Conservation (phyloP, 2,329 filamentous ascomycete species). For the Sclerotiophoma versabilis region DNA sequence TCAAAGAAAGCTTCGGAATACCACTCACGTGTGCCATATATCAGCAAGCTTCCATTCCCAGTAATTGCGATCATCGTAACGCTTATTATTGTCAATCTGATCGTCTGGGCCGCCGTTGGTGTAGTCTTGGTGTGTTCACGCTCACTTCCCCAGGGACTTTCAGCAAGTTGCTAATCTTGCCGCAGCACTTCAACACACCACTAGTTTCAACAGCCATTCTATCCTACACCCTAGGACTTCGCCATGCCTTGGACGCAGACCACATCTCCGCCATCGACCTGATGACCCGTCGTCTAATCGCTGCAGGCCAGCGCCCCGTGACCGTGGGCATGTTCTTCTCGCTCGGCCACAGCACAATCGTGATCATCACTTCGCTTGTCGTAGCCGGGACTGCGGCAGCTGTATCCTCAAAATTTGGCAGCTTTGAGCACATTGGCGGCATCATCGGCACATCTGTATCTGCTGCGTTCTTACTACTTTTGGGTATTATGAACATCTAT, state of each 20-base stretch:
- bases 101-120: constrained; percentile 65
- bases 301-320: constrained; percentile 82
- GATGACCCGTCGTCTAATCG: constrained; percentile 89
- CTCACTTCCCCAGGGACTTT: neutral
- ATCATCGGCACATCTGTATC: constrained; percentile 91
- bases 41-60: constrained; percentile 63
- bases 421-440: constrained; percentile 79
- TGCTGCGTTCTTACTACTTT: constrained; percentile 79
- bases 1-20: constrained; percentile 53
- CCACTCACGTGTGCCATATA: constrained; percentile 61
- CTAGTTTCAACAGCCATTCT: constrained; percentile 83
- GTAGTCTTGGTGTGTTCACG: constrained; percentile 60
- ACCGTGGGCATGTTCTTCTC: constrained; percentile 96
- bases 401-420: constrained; percentile 79
- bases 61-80: constrained; percentile 65
- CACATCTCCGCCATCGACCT: constrained; percentile 92
- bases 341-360: constrained; percentile 91
- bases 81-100: constrained; percentile 61
- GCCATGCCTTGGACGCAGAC: constrained; percentile 97
- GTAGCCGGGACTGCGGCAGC: constrained; percentile 91
- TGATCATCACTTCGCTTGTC: constrained; percentile 86
- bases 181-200: constrained; percentile 52
- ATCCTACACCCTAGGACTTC: constrained; percentile 85
- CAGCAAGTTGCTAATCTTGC: neutral
- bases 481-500: constrained; percentile 85